Base-by-base conservation (phyloP, 2,329 filamentous ascomycete genomes). In the Epichloe elymi region DNA sequence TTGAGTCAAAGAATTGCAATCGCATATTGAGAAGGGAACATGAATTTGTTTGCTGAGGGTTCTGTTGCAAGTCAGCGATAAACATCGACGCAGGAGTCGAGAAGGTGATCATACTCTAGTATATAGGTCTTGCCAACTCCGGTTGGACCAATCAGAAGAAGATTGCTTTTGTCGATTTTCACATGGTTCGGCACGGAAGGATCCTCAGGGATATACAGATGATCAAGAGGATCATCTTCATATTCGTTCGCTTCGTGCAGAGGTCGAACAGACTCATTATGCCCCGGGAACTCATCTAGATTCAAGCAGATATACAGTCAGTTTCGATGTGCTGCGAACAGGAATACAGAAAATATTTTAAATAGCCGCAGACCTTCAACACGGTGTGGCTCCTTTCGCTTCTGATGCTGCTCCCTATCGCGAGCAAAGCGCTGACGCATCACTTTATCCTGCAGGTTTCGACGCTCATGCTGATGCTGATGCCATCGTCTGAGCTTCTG, bases 41-140 rank as follows among this genome's bases (percentile, higher is more conserved):
- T 93, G 91, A n/a, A 98, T 78, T 49, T 93, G 85, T 61, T 89
- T 85, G 58, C 91, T 93, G 39, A 97, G 72, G 0, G 91, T 97
- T 67, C 90, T 94, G 49, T 3, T 2, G n/a, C 59, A 39, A 48
- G 39, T 67, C 37, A 64, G 58, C 53, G 53, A 51, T 17, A 38
- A 6, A 14, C 20, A 36, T 20, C 14, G 7, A 11, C 14, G 23
- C 15, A n/a, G 7, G 8, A 36, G 2, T 39, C 30, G 7, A 19
- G 8, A n/a, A 30, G 12, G 17, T 17, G 11, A n/a, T 59, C 75
- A 56, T 66, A 82, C 79, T 83, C 79, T 45, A 89, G 79, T 70
- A 98, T 97, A 55, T 97, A 82, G 0, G 93, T 98, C 71, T 98
- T 98, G 14, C 93, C 93, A 5, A 96, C 90, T 2, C 93, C 93